These are phyloP conservation scores for Lentinula novae-zelandiae DNA, from an alignment of 1,284 basidiomycete species.

Conservation along the genomic window DNA sequence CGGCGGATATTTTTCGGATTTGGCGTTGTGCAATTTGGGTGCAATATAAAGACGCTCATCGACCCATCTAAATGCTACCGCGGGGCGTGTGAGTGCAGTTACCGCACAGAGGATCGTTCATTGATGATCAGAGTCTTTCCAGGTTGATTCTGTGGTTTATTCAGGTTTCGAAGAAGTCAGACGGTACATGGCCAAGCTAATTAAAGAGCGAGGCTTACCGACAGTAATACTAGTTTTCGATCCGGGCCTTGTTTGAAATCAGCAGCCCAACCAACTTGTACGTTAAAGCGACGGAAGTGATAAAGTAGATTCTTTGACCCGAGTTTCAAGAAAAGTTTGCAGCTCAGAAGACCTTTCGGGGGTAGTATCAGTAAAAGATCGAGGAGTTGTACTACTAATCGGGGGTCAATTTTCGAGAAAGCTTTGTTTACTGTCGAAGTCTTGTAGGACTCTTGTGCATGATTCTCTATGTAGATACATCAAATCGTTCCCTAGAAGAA, in stretches of 20 bases:
- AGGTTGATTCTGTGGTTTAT: not conserved
- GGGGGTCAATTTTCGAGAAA: too few relatives aligned
- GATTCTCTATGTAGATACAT: not conserved
- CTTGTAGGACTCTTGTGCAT: too few relatives aligned
- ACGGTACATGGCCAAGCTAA: not conserved
- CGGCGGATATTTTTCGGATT: slow-evolving; percentile 5
- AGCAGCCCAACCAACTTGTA: not conserved
- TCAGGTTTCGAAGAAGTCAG: not conserved
- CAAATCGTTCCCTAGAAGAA: not conserved
- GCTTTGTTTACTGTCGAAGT: too few relatives aligned
- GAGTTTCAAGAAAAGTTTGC: too few relatives aligned
- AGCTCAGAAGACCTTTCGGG: too few relatives aligned
- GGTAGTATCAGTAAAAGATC: too few relatives aligned
- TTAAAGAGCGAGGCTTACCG: not conserved
- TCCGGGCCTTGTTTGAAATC: not conserved
- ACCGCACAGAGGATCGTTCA: not conserved
- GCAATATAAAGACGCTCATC: too few relatives aligned
- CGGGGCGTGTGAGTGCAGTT: not conserved
- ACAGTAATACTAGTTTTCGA: not conserved
- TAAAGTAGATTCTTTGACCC: not conserved
- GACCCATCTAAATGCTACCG: not conserved
- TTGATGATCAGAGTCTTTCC: not conserved
- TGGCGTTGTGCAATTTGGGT: not conserved
- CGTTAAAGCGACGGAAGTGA: not conserved
- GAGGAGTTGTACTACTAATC: too few relatives aligned